phyloP scores from a whole-genome alignment of 345 rosid genomes.

The Mercurialis annua region DNA sequence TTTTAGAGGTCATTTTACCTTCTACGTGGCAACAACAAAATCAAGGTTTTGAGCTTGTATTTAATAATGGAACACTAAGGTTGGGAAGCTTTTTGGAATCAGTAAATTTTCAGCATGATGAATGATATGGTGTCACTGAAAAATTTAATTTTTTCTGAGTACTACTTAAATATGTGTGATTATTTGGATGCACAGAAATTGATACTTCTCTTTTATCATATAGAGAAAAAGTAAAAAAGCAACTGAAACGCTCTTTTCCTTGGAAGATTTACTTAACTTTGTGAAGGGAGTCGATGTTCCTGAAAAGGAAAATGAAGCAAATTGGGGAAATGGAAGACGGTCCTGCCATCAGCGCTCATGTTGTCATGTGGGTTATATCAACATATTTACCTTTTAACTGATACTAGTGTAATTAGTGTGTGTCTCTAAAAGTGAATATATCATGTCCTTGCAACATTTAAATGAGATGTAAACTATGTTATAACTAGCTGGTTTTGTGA shows the following conservation, averaged over 20 bases:
- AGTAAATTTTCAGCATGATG: not conserved
- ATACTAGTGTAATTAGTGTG: slow-evolving; percentile 9
- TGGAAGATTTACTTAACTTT: slow-evolving; percentile 60
- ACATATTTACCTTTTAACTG: slow-evolving; percentile 12
- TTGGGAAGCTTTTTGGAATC: too few relatives aligned
- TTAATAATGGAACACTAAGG: not conserved
- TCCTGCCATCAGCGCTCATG: slow-evolving; percentile 34
- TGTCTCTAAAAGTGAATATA: slow-evolving; percentile 5
- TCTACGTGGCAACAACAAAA: not conserved
- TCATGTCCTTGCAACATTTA: not conserved
- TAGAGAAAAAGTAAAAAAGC: slow-evolving; percentile 48
- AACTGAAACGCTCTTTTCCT: slow-evolving; percentile 31
- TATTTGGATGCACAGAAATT: not conserved
- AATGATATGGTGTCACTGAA: too few relatives aligned
- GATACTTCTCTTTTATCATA: slow-evolving; percentile 16
- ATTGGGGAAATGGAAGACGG: slow-evolving; percentile 26
- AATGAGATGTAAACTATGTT: not conserved
- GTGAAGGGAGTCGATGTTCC: slow-evolving; percentile 36
- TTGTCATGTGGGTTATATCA: slow-evolving; percentile 53
- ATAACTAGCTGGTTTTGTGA: not conserved
- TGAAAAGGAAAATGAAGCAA: slow-evolving; percentile 30
- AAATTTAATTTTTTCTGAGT: not conserved
- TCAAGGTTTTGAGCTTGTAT: not conserved
- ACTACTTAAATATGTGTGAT: not conserved
- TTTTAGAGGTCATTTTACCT: slow-evolving; percentile 1